Conservation (phyloP, 202 grass and related monocot species). For the Sporobolus alterniflorus region DNA sequence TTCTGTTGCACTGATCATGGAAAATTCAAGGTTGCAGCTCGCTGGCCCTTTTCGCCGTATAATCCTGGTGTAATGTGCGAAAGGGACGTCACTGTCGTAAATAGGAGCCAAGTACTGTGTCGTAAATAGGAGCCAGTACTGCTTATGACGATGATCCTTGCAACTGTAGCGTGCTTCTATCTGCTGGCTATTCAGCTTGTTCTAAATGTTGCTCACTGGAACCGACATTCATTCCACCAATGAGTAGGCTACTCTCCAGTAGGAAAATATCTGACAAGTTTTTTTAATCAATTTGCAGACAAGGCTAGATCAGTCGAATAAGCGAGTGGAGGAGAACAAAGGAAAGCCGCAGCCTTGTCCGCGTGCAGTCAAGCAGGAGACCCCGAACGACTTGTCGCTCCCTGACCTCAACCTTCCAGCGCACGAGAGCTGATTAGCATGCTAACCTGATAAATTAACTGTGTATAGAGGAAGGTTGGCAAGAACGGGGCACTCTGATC, state of each 20-base stretch:
- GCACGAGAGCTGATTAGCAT: neutral
- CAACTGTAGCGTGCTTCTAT: neutral
- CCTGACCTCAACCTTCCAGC: conserved; percentile 58
- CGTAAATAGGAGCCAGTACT: neutral
- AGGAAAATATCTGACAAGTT: neutral
- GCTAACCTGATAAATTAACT: conserved; percentile 48
- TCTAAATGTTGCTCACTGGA: neutral
- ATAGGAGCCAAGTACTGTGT: too few species aligned
- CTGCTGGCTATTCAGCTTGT: neutral
- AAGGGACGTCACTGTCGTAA: neutral
- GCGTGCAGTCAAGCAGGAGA: neutral
- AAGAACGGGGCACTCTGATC: neutral
- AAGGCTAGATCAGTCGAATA: conserved; percentile 21
- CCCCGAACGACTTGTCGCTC: conserved; percentile 28
- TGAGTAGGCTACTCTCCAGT: neutral
- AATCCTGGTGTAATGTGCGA: neutral
- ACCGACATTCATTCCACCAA: too few species aligned
- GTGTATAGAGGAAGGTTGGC: conserved; percentile 35
- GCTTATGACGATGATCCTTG: neutral
- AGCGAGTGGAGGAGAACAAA: neutral
- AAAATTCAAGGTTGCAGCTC: neutral
- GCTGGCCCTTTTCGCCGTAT: neutral
- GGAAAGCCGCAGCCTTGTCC: neutral
- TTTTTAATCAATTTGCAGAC: conserved; percentile 11
- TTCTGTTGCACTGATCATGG: neutral